Evolutionary conservation across 2,329 filamentous ascomycete species (phyloP), one percentile per base, ranked within the genome.

Genomic region (Scedosporium dehoogii): DNA sequence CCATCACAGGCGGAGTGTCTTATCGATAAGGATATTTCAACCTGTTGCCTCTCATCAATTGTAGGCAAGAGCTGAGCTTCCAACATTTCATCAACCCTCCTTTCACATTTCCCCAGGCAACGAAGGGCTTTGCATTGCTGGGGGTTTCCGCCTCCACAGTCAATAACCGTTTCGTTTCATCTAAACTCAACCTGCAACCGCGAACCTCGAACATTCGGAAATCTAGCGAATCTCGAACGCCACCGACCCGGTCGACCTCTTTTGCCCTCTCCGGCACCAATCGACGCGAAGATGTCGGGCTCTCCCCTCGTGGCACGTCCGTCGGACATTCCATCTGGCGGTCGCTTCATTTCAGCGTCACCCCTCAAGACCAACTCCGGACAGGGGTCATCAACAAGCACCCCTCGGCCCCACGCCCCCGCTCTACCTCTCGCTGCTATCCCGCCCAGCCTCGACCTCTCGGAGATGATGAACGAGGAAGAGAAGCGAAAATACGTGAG

Each of bases 401-500:
- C 67, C 72, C 4, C 69, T 72, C 33, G 67, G 69, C 4, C 65
- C 72, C 12, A 61, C 27, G 68, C 69, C 3, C 67, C 69, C 21
- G 69, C 67, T 18, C 70, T 69, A 33, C 68, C 69, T 38, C 33
- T 38, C 12, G 66, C 70, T 6, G 69, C 72, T 23, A 67, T 71
- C 10, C 73, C 75, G 7, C 68, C 75, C 12, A 77, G 75, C 16
- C 75, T 85, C 63, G 85, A 88, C 69, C 73, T 86, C n/a, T 81
- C 89, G n/a, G 90, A 93, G 74, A 87, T 91, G 72, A 81, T 92
- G 73, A 93, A 93, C 71, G 86, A 90, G 63, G 85, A 89, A 59
- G 89, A 91, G 70, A 91, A 92, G 74, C 83, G 84, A 67, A 96
- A 94, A 79, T 99, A 96, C 73, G 84, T 94, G 67, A 96, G 96